Evolutionary conservation across 1,284 basidiomycete genomes (phyloP).

Genomic region (Boletus semigastroideus): DNA sequence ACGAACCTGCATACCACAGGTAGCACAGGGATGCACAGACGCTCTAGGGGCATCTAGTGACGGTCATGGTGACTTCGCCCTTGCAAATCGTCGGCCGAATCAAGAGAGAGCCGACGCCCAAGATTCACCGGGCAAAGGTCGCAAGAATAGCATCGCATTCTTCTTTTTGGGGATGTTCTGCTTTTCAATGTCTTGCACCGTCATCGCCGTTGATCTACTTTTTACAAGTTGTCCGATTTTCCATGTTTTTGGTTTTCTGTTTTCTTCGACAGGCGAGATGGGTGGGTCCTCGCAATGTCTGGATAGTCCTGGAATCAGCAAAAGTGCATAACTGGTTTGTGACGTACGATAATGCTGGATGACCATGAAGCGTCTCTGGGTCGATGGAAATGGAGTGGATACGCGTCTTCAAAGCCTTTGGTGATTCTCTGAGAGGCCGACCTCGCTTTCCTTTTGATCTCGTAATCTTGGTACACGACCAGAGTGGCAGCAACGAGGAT

Average conservation of each 20-base stretch:
- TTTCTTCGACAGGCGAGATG: neutral
- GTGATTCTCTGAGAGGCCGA: neutral
- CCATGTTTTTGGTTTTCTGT: neutral
- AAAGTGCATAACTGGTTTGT: neutral
- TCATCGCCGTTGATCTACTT: neutral
- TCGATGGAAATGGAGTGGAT: conserved; percentile 8
- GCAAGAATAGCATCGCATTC: neutral
- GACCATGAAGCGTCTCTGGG: conserved; percentile 10
- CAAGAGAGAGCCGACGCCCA: neutral
- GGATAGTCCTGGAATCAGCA: neutral
- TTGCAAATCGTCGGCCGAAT: neutral
- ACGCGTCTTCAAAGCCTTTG: conserved; percentile 6
- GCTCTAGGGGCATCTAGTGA: conserved; percentile 3
- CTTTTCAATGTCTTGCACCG: neutral
- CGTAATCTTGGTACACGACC: conserved; percentile 16
- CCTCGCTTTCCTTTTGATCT: conserved; percentile 7
- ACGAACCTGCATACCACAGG: conserved; percentile 7
- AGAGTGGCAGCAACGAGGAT: conserved; percentile 8
- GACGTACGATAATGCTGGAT: conserved; percentile 3
- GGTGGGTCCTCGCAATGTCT: neutral
- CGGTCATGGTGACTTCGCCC: neutral
- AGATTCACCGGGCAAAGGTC: neutral
- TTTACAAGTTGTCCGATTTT: neutral
- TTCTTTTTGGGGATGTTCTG: neutral
- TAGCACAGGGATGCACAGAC: neutral